Conservation (phyloP, 2,329 filamentous ascomycete genomes). For the Diaporthe vaccinii region DNA sequence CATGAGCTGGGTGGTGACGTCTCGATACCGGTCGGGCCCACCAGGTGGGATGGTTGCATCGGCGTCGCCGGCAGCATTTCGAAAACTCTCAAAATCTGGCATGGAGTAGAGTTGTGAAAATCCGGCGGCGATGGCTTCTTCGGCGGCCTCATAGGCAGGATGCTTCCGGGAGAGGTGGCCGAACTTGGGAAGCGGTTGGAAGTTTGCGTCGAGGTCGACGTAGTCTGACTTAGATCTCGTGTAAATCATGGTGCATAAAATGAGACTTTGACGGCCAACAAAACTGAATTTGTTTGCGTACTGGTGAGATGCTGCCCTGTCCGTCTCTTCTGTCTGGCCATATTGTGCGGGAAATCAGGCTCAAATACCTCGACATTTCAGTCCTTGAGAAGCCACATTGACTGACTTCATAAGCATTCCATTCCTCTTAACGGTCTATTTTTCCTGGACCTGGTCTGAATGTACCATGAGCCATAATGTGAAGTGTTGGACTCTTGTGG, state of each 20-base stretch:
- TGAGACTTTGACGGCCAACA: not conserved
- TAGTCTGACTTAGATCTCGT: not conserved
- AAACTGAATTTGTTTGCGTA: not conserved
- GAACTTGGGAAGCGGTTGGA: conserved; percentile 4
- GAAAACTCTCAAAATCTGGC: conserved; percentile 1
- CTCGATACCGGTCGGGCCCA: conserved; percentile 5
- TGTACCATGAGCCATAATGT: conserved; percentile 10
- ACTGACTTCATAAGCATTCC: not conserved
- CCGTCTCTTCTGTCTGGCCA: no score
- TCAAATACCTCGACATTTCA: not conserved
- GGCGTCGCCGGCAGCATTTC: not conserved
- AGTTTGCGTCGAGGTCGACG: not conserved
- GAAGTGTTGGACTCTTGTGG: not conserved
- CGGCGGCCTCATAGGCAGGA: conserved; percentile 10
- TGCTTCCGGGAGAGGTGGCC: conserved; percentile 10
- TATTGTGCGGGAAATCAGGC: not conserved
- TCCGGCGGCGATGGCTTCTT: not conserved
- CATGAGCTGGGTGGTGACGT: conserved; percentile 1
- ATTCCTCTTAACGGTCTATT: not conserved
- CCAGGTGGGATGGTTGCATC: conserved; percentile 6
- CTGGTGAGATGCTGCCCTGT: no score
- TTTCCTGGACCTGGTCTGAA: not conserved
- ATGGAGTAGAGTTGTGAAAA: not conserved
- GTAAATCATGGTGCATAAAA: not conserved
- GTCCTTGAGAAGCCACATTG: not conserved